Conservation (phyloP, 208 protist species). For the Leishmania braziliensis region DNA sequence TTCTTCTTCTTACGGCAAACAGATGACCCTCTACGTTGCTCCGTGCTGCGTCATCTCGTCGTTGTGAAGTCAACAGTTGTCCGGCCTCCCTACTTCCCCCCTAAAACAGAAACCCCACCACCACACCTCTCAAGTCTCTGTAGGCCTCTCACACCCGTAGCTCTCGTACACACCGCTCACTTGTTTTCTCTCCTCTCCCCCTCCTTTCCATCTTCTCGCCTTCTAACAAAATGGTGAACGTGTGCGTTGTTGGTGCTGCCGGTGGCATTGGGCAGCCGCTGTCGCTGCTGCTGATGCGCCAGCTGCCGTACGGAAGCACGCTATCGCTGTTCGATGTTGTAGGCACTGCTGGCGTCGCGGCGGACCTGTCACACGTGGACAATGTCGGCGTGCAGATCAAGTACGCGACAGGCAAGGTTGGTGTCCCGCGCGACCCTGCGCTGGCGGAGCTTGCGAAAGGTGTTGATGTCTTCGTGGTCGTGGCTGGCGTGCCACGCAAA, state of each 20-base stretch:
- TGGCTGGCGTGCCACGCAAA: constrained; percentile 96
- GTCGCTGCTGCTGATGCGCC: constrained; percentile 81
- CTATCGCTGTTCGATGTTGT: constrained; percentile 94
- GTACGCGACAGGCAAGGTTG: constrained; percentile 71
- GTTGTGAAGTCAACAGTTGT: neutral
- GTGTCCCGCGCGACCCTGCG: constrained; percentile 68
- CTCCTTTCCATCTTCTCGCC: neutral
- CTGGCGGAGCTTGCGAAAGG: constrained; percentile 73
- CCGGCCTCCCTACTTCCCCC: neutral
- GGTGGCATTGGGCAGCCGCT: constrained; percentile 91
- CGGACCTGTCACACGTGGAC: constrained; percentile 94
- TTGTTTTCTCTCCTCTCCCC: constrained; percentile 5
- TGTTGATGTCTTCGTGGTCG: constrained; percentile 93
- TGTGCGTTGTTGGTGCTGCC: constrained; percentile 86
- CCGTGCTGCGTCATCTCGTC: neutral
- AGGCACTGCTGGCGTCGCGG: constrained; percentile 91
- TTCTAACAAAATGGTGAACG: constrained; percentile 71
- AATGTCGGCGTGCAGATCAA: constrained; percentile 76
- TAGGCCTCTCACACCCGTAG: neutral
- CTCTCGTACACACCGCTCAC: neutral
- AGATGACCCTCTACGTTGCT: neutral
- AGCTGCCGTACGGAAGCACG: constrained; percentile 75
- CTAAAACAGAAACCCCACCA: neutral
- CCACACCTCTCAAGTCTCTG: neutral
- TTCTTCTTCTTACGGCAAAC: neutral